A percentile compares a stretch with the other conserved stretches of the same genome.
Conservation (phyloP, 2,329 filamentous ascomycete species). For the Verticillium zaregamsianum region DNA sequence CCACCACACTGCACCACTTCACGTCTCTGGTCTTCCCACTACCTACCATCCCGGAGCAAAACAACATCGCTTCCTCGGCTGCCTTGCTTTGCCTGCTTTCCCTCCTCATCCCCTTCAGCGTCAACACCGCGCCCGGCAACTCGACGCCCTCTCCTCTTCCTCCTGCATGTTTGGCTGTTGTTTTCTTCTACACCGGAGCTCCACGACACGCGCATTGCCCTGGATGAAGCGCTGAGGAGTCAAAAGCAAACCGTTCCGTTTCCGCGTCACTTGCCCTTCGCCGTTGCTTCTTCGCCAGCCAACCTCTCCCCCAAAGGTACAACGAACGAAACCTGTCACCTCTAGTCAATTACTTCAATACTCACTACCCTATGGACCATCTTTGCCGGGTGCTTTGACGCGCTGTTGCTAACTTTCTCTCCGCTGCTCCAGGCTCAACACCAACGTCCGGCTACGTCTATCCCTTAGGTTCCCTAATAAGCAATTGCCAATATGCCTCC, state of each 20-base stretch:
- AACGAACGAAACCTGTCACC: neutral
- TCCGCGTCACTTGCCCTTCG: conserved; percentile 1
- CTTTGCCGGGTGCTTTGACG: neutral
- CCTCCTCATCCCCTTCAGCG: neutral
- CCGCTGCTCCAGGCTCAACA: neutral
- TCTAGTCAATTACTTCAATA: neutral
- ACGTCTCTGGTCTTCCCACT: conserved; percentile 2
- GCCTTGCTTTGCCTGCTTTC: neutral
- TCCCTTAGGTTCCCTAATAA: neutral
- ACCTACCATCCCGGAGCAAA: conserved; percentile 2
- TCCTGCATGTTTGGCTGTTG: neutral
- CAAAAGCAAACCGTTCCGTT: neutral
- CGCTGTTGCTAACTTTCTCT: conserved; percentile 5
- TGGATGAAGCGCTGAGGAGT: neutral
- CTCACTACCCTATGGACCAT: neutral
- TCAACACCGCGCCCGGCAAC: neutral
- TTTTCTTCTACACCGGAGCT: neutral
- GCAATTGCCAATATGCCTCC: conserved; percentile 27
- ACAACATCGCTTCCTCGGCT: conserved; percentile 2
- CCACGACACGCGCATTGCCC: neutral
- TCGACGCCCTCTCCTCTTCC: neutral
- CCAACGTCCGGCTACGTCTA: conserved; percentile 5
- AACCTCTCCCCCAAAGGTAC: neutral
- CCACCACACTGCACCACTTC: neutral
- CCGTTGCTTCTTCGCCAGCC: neutral